A percentile compares a stretch with the other conserved stretches of the same genome.
Evolutionary conservation across 208 protist species (phyloP).

Genomic region (Lotmaria passim): DNA sequence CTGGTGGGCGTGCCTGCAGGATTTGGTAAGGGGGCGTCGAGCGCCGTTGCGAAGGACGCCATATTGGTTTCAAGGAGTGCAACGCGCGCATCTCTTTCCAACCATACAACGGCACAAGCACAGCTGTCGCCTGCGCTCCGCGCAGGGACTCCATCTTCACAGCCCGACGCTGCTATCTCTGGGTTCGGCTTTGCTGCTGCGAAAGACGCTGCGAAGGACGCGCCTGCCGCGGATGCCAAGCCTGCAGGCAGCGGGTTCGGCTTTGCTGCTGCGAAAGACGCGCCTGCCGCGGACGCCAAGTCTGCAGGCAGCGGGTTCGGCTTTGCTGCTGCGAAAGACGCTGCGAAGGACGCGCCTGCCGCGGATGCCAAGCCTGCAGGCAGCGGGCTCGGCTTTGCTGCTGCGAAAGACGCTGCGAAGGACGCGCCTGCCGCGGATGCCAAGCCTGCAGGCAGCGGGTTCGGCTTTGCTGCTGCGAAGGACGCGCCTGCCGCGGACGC

Average conservation of each 20-base stretch:
- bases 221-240: conserved; percentile 6
- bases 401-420: not conserved
- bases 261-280: conserved; percentile 12
- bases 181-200: conserved; percentile 11
- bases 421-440: not conserved
- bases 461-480: conserved; percentile 4
- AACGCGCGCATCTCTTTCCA: no score
- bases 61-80: no score
- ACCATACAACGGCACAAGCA: no score
- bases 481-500: not conserved
- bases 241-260: not conserved
- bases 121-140: no score
- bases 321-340: conserved; percentile 15
- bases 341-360: conserved; percentile 1
- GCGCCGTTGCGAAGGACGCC: not conserved
- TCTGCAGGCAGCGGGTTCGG: not conserved
- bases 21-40: not conserved
- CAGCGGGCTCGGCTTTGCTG: conserved; percentile 3
- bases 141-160: no score
- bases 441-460: conserved; percentile 1
- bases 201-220: not conserved
- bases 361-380: not conserved
- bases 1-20: not conserved
- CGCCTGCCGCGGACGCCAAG: not conserved
- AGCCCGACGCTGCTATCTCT: not conserved